phyloP scores from a whole-genome alignment of 768 basidiomycete species.

The Podaxis pistillaris region DNA sequence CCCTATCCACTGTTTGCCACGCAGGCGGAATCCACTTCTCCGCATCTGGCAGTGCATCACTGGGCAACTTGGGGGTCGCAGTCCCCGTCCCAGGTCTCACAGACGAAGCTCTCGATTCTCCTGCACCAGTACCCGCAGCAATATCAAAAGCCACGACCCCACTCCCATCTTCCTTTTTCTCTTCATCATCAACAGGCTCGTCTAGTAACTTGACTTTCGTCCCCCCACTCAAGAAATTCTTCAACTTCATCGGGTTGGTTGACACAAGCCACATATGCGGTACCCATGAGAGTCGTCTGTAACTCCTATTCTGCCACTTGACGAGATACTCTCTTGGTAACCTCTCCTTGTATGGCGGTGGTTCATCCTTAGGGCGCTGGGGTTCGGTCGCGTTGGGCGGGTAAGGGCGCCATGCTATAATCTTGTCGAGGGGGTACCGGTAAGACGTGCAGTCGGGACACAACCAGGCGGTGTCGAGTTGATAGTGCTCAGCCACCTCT shows the following conservation, averaged over 20 bases:
- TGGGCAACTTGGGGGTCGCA: slow-evolving; percentile 24
- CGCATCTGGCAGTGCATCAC: slow-evolving; percentile 61
- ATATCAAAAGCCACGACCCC: slow-evolving; percentile 18
- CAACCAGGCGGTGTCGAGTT: slow-evolving; percentile 52
- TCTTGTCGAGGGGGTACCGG: slow-evolving; percentile 70
- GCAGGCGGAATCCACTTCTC: slow-evolving; percentile 67
- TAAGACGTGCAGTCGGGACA: slow-evolving; percentile 81
- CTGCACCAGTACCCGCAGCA: slow-evolving; percentile 40
- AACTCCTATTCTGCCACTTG: slow-evolving; percentile 84
- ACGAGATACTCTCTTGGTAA: slow-evolving; percentile 92
- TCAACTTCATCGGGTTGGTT: slow-evolving; percentile 63
- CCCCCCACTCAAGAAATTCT: slow-evolving; percentile 72
- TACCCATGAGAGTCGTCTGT: slow-evolving; percentile 82
- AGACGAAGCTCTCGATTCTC: slow-evolving; percentile 35
- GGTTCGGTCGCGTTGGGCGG: slow-evolving; percentile 64
- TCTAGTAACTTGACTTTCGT: slow-evolving; percentile 65
- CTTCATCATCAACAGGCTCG: slow-evolving; percentile 36
- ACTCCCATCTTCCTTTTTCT: slow-evolving; percentile 28
- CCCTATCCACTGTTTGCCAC: slow-evolving; percentile 92
- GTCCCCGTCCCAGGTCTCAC: slow-evolving; percentile 27
- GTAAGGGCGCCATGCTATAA: slow-evolving; percentile 89
- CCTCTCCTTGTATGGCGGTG: slow-evolving; percentile 50
- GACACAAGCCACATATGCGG: slow-evolving; percentile 88
- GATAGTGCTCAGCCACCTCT: slow-evolving; percentile 64
- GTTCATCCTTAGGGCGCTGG: slow-evolving; percentile 32